A percentile compares a stretch with the other conserved stretches of the same genome.
phyloP scores from a whole-genome alignment of 2,329 filamentous ascomycete species.

The Pseudohalonectria lignicola region DNA sequence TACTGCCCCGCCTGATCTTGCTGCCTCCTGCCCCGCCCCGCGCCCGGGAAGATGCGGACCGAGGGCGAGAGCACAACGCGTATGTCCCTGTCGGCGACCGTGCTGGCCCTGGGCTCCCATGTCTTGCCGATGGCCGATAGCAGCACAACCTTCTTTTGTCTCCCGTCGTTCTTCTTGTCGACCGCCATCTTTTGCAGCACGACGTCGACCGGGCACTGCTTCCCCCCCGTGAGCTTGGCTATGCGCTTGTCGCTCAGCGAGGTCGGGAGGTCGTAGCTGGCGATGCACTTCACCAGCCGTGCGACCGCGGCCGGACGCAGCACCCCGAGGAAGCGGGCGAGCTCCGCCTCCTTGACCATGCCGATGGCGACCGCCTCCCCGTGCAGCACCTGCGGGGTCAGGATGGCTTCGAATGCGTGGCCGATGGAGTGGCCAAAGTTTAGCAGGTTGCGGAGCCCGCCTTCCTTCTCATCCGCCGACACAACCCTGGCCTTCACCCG shows the following conservation, averaged over 20 bases:
- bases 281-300: conserved; percentile 81
- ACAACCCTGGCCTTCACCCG: conserved; percentile 90
- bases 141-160: conserved; percentile 91
- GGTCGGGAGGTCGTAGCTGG: conserved; percentile 84
- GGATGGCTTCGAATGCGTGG: conserved; percentile 89
- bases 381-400: conserved; percentile 90
- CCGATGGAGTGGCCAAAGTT: conserved; percentile 99
- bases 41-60: conserved; percentile 60
- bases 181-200: conserved; percentile 90
- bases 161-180: conserved; percentile 96
- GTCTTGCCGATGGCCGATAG: conserved; percentile 84
- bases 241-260: conserved; percentile 77
- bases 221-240: conserved; percentile 71
- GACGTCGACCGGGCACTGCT: conserved; percentile 76
- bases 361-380: conserved; percentile 94
- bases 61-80: conserved; percentile 73
- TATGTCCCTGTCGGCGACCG: conserved; percentile 80
- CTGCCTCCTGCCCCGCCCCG: conserved; percentile 43
- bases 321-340: conserved; percentile 80
- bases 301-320: conserved; percentile 81
- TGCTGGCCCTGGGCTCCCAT: conserved; percentile 75
- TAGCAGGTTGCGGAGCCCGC: conserved; percentile 82
- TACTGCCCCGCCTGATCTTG: too few species aligned
- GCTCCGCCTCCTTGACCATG: conserved; percentile 95
- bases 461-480: conserved; percentile 87